Conservation (phyloP, 2,329 filamentous ascomycete genomes). For the Thielaviopsis euricoi region DNA sequence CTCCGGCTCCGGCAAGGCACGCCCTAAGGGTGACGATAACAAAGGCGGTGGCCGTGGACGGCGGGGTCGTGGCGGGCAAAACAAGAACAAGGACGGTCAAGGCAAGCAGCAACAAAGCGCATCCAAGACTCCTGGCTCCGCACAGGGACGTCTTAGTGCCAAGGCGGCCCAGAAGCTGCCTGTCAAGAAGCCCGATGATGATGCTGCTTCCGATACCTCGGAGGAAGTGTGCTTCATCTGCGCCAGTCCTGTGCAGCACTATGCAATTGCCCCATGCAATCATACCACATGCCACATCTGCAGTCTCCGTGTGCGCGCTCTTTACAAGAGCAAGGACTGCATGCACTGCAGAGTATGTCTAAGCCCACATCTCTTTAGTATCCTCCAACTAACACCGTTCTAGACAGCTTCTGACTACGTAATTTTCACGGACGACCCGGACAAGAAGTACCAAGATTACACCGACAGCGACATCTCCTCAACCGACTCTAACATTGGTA, state of each 20-base stretch:
- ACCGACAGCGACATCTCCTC: constrained; percentile 54
- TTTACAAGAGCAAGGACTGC: constrained; percentile 94
- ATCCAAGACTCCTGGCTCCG: not conserved
- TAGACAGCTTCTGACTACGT: constrained; percentile 61
- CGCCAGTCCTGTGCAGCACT: constrained; percentile 74
- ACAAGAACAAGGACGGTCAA: not conserved
- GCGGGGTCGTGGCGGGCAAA: not conserved
- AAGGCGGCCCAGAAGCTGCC: constrained; percentile 3
- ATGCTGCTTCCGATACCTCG: constrained; percentile 7
- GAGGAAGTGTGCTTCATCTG: constrained; percentile 95
- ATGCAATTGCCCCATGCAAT: constrained; percentile 83
- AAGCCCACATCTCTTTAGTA: not conserved
- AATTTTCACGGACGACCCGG: constrained; percentile 75
- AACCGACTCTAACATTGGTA: constrained; percentile 72
- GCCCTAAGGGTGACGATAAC: not conserved
- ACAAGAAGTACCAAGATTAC: constrained; percentile 79
- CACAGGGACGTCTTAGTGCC: not conserved
- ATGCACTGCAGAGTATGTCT: constrained; percentile 68
- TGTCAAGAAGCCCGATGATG: constrained; percentile 1
- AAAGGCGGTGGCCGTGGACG: not conserved
- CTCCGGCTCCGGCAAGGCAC: not conserved
- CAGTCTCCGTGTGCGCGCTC: constrained; percentile 70
- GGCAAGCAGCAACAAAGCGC: not conserved
- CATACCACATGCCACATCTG: constrained; percentile 96
- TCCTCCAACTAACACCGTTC: constrained; percentile 13